A percentile compares a stretch with the other conserved stretches of the same genome.
Conservation (phyloP, 139 green algal species). For the Pseudopediastrum boryanum region DNA sequence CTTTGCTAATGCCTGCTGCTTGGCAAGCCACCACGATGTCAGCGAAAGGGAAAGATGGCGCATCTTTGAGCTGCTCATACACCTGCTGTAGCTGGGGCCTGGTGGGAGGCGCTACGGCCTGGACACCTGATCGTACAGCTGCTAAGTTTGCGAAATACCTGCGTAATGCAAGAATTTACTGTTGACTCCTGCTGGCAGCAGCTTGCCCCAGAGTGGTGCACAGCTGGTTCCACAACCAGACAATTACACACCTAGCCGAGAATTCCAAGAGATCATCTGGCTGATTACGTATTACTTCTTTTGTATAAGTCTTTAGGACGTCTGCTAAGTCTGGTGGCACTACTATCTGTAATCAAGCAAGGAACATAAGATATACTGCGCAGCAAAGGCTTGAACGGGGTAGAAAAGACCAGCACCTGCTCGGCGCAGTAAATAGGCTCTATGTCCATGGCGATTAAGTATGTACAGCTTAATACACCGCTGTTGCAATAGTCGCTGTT, state of each 20-base stretch:
- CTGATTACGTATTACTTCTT: conserved; percentile 79
- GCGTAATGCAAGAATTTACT: not conserved
- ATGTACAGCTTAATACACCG: not conserved
- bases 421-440: conserved; percentile 74
- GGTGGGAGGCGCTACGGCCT: conserved; percentile 46
- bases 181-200: not conserved
- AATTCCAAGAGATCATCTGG: conserved; percentile 73
- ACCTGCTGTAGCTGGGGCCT: conserved; percentile 42
- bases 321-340: conserved; percentile 76
- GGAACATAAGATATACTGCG: not conserved
- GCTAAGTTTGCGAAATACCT: conserved; percentile 81
- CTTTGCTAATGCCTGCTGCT: conserved; percentile 32
- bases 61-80: conserved; percentile 28
- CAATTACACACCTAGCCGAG: conserved; percentile 58
- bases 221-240: not conserved
- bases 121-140: conserved; percentile 20
- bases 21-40: conserved; percentile 23
- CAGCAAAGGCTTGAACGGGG: not conserved
- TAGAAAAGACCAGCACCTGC: conserved; percentile 45
- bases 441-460: conserved; percentile 48
- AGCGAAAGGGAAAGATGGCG: conserved; percentile 1
- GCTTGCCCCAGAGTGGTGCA: not conserved
- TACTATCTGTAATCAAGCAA: conserved; percentile 62
- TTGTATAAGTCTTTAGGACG: conserved; percentile 82
- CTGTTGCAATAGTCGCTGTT: not conserved